These are phyloP conservation scores for Mycena kentingensis DNA, from an alignment of 768 basidiomycete species.

Conservation along the genomic window DNA sequence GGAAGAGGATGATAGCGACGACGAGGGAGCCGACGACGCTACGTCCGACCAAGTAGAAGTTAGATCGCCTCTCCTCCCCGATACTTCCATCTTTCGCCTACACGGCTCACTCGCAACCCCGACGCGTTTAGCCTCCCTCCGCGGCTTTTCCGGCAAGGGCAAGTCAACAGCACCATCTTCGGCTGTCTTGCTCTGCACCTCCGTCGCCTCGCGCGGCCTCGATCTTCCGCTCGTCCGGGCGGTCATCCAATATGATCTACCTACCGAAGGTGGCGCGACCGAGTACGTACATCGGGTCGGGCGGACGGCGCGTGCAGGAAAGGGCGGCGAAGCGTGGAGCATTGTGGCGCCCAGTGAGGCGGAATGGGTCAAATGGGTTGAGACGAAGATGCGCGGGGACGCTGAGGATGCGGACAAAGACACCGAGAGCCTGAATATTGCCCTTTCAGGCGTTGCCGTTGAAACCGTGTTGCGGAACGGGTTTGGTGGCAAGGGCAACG, in stretches of 20 bases:
- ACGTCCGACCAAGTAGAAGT: slow-evolving; percentile 53
- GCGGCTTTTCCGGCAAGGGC: slow-evolving; percentile 64
- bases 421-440: slow-evolving; percentile 42
- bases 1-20: slow-evolving; percentile 31
- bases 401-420: no score
- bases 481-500: slow-evolving; percentile 80
- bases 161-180: slow-evolving; percentile 37
- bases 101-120: slow-evolving; percentile 89
- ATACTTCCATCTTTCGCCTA: slow-evolving; percentile 80
- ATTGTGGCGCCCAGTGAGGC: slow-evolving; percentile 85
- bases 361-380: slow-evolving; percentile 90
- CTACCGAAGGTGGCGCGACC: slow-evolving; percentile 93
- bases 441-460: slow-evolving; percentile 60
- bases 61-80: slow-evolving; percentile 77
- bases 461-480: slow-evolving; percentile 77
- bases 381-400: slow-evolving; percentile 73
- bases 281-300: slow-evolving; percentile 98
- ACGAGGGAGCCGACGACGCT: slow-evolving; percentile 30
- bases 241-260: slow-evolving; percentile 95
- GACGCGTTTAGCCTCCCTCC: slow-evolving; percentile 80
- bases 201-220: slow-evolving; percentile 96
- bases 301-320: slow-evolving; percentile 94
- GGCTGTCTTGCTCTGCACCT: slow-evolving; percentile 90
- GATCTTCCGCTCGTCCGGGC: slow-evolving; percentile 93
- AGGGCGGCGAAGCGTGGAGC: slow-evolving; percentile 94